Evolutionary conservation across 148 eudicot genomes (phyloP), one percentile per base, ranked within the genome.

Genomic region (Vaccinium macrocarpon): DNA sequence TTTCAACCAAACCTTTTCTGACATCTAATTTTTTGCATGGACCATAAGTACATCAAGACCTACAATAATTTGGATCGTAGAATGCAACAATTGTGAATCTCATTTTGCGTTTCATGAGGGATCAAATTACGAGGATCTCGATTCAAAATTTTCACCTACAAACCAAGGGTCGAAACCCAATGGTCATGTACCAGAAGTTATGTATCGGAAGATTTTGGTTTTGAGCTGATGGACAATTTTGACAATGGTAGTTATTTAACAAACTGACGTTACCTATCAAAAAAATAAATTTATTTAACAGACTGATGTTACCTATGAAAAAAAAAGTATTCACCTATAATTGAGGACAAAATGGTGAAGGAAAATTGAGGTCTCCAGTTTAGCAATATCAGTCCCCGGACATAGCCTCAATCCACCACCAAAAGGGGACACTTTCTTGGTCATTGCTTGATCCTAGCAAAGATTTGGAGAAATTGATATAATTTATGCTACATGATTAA

Each of bases 341-440:
- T 86, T 89, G 56, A 89, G 89, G 81, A 91, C 86, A 74, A 91
- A 72, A 84, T 89, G 90, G 76, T 91, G 93, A 70, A 91, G 89
- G 78, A 91, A 91, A n/a, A 88, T 78, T 1, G 93, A 73, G 29
- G 87, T 55, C 83, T 88, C 93, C 61, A 89, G 25, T 82, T 83
- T 91, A 8, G 89, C 93, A 35, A 91, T 76, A 27, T 91, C 93
- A 3, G 83, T 80, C 75, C 93, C 93, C 8, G 93, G 91, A 73
- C 92, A 90, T 7, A 89, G 84, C 79, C 93, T 66, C 68, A 82
- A 18, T 75, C 93, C 93, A 8, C 93, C 93, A 18, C 93, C 93
- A 83, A 89, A 89, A 25, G 91, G 88, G 23, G 70, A 73, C 78
- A 88, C 85, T 74, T 86, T 91, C 74, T 86, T 88, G 72, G 32